Evolutionary conservation across 2,329 filamentous ascomycete genomes (phyloP), one percentile per base, ranked within the genome.

Genomic region (Exophiala aquamarina): DNA sequence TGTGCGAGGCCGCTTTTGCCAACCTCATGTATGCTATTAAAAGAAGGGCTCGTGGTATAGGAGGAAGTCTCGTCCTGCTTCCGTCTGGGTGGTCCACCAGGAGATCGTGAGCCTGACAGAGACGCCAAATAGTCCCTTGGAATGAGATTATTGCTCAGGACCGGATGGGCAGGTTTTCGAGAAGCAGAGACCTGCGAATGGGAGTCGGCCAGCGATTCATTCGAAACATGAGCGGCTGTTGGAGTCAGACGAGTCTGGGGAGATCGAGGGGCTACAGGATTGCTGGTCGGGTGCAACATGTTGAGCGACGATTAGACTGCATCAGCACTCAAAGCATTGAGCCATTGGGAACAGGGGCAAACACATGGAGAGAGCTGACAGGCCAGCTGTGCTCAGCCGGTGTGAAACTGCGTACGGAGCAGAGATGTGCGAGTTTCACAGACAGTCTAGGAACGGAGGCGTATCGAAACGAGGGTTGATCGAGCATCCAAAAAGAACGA

Each of bases 61-160:
- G 23, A 26, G 23, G 23, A 11, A 26, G 23, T 11, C 6, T 26
- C 23, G 23, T 26, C 23, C 6, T 6, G 23, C 6, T 26, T 26
- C 23, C 23, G 23, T 26, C 23, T 6, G 6, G 23, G 23, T 11
- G 23, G 23, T 6, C 5, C 6, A n/a, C 17, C 17, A 13, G 35
- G 35, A 7, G 52, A 42, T 26, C 42, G 49, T 20, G 63, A 58
- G 53, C 61, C 47, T 35, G 47, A 41, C 10, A 41, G 61, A 44
- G 62, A 51, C 43, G 53, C 56, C 52, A 66, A 42, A 54, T 66
- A 66, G 54, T 69, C 64, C 45, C 66, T 61, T 41, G 66, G 61
- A 42, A 67, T 66, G 26, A 68, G 54, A 52, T 61, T 62, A 49
- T 54, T 59, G 43, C 46, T 47, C 41, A 57, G 43, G 17, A 53